These are phyloP conservation scores for Solioccasus polychromus DNA, from an alignment of 768 basidiomycete genomes.

Conservation along the genomic window DNA sequence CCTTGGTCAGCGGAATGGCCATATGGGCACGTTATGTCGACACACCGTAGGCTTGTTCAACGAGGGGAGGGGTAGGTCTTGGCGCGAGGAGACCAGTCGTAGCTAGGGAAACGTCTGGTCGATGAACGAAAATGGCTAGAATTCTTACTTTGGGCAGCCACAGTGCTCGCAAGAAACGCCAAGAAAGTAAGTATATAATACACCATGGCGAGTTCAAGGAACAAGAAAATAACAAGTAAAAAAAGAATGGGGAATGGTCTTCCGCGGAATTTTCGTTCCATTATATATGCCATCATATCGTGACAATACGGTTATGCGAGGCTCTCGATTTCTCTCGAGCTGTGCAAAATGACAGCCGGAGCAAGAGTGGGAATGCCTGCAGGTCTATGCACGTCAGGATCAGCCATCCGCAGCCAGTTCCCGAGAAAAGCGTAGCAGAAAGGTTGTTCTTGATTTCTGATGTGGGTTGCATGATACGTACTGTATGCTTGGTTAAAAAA, in stretches of 20 bases:
- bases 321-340: neutral
- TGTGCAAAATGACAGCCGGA: conserved; percentile 1
- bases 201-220: no score
- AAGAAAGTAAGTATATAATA: neutral
- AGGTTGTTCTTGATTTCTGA: no score
- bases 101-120: no score
- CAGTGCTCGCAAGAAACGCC: neutral
- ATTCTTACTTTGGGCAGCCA: conserved; percentile 6
- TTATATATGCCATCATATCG: neutral
- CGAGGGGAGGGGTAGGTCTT: conserved; percentile 6
- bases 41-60: conserved; percentile 4
- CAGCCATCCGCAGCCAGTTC: no score
- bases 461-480: no score
- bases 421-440: no score
- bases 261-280: neutral
- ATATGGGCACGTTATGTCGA: no score
- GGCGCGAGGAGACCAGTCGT: neutral
- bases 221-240: no score
- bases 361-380: no score
- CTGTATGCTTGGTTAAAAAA: no score
- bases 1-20: neutral
- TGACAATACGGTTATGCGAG: neutral
- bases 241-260: neutral
- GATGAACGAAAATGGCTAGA: conserved; percentile 7
- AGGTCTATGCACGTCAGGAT: no score